Evolutionary conservation across 257 asterid species (phyloP).

Genomic region (Solanum medicagineum): DNA sequence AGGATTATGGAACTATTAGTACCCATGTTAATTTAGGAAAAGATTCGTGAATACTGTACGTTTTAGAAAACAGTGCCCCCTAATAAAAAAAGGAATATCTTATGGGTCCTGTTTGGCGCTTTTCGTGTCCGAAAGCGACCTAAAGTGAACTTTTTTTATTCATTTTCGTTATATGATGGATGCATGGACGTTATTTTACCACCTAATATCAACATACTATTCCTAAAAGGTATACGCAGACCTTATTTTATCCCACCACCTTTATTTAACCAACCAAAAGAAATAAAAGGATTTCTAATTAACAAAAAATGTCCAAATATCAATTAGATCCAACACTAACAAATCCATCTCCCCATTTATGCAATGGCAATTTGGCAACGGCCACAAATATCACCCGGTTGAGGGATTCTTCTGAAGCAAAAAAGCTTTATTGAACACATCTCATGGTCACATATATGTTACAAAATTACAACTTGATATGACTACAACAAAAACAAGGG

Average conservation of each 20-base stretch:
- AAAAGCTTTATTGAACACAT: background rate
- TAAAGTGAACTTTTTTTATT: background rate
- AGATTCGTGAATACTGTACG: background rate
- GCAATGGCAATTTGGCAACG: background rate
- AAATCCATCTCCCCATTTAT: background rate
- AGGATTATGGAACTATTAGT: background rate
- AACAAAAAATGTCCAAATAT: background rate
- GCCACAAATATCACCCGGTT: background rate
- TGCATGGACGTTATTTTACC: background rate
- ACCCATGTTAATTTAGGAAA: background rate
- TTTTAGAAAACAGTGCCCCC: constrained; percentile 16
- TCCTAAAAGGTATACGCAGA: too few species aligned
- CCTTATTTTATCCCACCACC: background rate
- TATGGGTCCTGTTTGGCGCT: background rate
- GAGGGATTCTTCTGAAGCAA: background rate
- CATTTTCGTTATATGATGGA: background rate
- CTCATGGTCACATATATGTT: background rate
- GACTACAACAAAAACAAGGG: background rate
- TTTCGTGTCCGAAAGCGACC: background rate
- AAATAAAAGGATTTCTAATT: background rate
- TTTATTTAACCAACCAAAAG: too few species aligned
- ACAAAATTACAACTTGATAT: constrained; percentile 4
- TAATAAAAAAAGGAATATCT: background rate
- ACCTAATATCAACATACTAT: background rate
- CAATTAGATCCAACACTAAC: background rate